A percentile compares a stretch with the other conserved stretches of the same genome.
Evolutionary conservation across 2,329 filamentous ascomycete genomes (phyloP).

Genomic region (Apiospora malaysiana): DNA sequence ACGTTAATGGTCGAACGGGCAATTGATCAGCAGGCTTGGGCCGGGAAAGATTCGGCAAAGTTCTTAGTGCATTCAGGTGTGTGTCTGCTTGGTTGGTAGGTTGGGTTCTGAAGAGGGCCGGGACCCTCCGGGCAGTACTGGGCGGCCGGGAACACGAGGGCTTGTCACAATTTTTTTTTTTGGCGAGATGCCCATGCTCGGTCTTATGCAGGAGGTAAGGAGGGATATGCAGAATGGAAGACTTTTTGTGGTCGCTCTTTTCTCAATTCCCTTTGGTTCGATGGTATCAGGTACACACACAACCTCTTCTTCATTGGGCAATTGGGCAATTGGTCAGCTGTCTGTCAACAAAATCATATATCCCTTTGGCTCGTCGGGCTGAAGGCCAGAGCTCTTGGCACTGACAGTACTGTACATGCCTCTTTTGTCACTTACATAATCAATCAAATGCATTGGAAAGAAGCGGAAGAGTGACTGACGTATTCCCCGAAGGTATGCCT

Average conservation of each 20-base stretch:
- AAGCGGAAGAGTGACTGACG: background rate
- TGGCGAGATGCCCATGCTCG: background rate
- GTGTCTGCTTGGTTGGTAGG: background rate
- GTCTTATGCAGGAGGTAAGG: conserved; percentile 6
- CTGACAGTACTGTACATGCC: background rate
- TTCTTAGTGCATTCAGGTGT: background rate
- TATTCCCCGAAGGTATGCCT: background rate
- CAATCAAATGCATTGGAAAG: background rate
- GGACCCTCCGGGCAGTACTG: background rate
- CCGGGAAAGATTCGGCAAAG: background rate
- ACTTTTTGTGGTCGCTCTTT: no score
- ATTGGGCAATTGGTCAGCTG: conserved; percentile 11
- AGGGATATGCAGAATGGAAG: conserved; percentile 1
- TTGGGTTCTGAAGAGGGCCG: background rate
- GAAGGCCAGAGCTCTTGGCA: background rate
- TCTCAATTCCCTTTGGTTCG: background rate
- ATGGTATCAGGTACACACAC: background rate
- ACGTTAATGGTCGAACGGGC: background rate
- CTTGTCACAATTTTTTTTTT: background rate
- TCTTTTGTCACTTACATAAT: background rate
- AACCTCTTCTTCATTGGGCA: background rate
- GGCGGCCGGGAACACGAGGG: conserved; percentile 4
- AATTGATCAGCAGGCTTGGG: conserved; percentile 8
- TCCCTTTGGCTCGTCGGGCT: background rate
- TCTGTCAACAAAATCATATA: conserved; percentile 1